Conservation (phyloP, 2,329 filamentous ascomycete genomes). For the Ceratocystis ficicola region DNA sequence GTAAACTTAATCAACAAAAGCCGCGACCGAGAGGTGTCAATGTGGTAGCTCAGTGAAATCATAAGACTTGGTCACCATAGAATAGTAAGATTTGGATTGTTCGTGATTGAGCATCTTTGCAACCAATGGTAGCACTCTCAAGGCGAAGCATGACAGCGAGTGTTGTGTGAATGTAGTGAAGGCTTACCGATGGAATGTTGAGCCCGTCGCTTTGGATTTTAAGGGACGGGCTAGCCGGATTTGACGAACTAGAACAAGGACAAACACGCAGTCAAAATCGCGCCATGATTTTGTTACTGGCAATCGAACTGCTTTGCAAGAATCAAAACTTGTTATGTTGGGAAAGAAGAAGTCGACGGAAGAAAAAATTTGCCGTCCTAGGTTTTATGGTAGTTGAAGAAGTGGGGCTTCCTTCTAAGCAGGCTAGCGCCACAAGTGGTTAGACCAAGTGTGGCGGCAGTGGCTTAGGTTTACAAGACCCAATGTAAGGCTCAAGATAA, state of each 20-base stretch:
- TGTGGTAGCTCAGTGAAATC: conserved; percentile 44
- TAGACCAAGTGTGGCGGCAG: background rate
- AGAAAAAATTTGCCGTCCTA: conserved; percentile 20
- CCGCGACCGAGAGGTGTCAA: conserved; percentile 8
- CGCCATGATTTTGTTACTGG: background rate
- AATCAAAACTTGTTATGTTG: conserved; percentile 10
- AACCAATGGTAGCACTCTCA: conserved; percentile 8
- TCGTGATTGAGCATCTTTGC: conserved; percentile 33
- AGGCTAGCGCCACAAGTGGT: conserved; percentile 14
- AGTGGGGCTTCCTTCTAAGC: conserved; percentile 15
- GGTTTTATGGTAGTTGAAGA: conserved; percentile 17
- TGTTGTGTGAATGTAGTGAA: background rate
- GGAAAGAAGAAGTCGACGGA: background rate
- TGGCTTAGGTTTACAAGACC: background rate
- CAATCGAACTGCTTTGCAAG: background rate
- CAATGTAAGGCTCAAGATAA: background rate
- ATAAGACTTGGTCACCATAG: conserved; percentile 41
- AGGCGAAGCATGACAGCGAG: background rate
- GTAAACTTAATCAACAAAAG: background rate
- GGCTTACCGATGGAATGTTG: conserved; percentile 13
- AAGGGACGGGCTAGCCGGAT: conserved; percentile 13
- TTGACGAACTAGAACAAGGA: conserved; percentile 4
- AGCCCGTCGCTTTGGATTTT: conserved; percentile 14
- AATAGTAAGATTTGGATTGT: conserved; percentile 53
- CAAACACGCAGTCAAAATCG: conserved; percentile 4